A percentile compares a stretch with the other conserved stretches of the same genome.
Evolutionary conservation across 257 asterid genomes (phyloP).

Genomic region (Nicotiana knightiana): DNA sequence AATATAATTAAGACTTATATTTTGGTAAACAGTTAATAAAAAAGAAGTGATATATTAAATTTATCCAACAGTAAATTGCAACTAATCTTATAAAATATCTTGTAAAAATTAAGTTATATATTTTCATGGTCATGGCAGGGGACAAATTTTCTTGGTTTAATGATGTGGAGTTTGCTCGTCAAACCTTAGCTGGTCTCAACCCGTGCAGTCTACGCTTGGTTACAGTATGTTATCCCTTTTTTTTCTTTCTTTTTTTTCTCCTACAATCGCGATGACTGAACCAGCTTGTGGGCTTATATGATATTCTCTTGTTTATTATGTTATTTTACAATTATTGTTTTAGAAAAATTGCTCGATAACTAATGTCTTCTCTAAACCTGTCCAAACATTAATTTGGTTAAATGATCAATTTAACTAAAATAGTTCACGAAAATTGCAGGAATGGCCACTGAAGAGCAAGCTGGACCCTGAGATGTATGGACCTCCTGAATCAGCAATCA

Average conservation of each 20-base stretch:
- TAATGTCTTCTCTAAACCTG: too few relatives aligned
- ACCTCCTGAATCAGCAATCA: constrained; percentile 64
- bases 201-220: constrained; percentile 52
- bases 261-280: too few relatives aligned
- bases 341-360: too few relatives aligned
- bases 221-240: constrained; percentile 27
- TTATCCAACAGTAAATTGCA: too few relatives aligned
- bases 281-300: too few relatives aligned
- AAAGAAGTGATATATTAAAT: too few relatives aligned
- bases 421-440: constrained; percentile 23
- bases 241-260: not conserved
- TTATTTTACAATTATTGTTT: too few relatives aligned
- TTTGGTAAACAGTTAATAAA: too few relatives aligned
- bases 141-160: constrained; percentile 67
- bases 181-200: constrained; percentile 64
- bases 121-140: constrained; percentile 17
- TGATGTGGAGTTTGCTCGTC: constrained; percentile 69
- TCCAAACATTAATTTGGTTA: not conserved
- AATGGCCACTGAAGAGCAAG: constrained; percentile 72
- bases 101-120: not conserved
- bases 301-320: too few relatives aligned
- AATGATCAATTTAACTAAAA: not conserved
- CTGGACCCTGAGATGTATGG: constrained; percentile 68
- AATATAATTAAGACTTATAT: too few relatives aligned
- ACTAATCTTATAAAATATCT: too few relatives aligned